Base-by-base conservation (phyloP, 176 grass and related monocot genomes). In the Dendrocalamus sinicus region DNA sequence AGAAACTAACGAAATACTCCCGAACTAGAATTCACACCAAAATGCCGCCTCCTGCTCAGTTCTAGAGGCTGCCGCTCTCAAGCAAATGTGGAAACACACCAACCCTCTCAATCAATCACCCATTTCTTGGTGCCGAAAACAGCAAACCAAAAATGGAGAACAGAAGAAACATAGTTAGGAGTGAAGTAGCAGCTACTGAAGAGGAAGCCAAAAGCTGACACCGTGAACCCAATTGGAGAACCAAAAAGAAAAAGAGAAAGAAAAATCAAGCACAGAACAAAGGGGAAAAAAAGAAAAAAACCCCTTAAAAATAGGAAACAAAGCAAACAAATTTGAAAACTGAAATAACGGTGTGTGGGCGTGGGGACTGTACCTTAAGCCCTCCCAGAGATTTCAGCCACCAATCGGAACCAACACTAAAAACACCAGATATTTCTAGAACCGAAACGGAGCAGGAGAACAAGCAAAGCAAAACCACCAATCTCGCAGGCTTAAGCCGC, bases 301-400 rank as follows among this genome's bases (percentile, higher is more conserved):
- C 0, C 52, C 52, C 30, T 20, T 15, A 1, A 19, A 58, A 11
- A 23, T 10, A 61, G 24, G 9, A 40, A 12, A 39, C 5, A 35
- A 39, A 12, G 9, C 19, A 68, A 65, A 19, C 14, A 45, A 22
- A 12, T 81, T 41, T 70, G 37, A 16, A 39, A 63, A 47, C 46
- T 0, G 46, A 35, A 80, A 44, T 54, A 39, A 81, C 4, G 46
- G 55, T n/a, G 41, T n/a, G 7, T 53, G 40, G 20, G 28, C n/a
- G n/a, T n/a, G 12, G 30, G 61, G 8, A 40, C 50, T 53, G 47
- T 59, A 86, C 84, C 89, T 83, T 67, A 87, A 87, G 78, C 67
- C 73, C 37, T 68, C n/a, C 23, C 23, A 63, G 45, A 76, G 45
- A 81, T 46, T 70, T 70, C 54, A 70, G 64, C 54, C 35, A 46